Conservation (phyloP, 1,284 basidiomycete species). For the Ganoderma sinense region DNA sequence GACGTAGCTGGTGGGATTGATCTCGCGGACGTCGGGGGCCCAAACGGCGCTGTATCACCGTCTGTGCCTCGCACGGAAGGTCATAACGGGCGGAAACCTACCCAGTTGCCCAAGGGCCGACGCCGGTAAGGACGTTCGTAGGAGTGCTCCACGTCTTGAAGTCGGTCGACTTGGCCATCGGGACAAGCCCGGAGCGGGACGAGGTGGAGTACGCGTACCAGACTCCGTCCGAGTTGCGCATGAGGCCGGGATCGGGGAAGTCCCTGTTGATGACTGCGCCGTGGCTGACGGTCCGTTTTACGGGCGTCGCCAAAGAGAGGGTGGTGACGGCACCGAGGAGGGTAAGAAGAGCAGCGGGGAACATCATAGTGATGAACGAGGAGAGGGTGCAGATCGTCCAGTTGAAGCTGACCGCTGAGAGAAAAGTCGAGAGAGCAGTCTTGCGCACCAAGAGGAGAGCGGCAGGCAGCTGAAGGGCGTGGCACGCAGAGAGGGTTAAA, state of each 20-base stretch:
- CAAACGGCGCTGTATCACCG: neutral
- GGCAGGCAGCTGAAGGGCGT: neutral
- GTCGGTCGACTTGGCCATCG: constrained; percentile 11
- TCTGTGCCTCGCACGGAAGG: neutral
- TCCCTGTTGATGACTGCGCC: constrained; percentile 12
- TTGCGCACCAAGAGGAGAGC: neutral
- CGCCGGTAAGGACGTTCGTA: neutral
- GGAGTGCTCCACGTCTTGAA: constrained; percentile 9
- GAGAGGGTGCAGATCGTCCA: neutral
- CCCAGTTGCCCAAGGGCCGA: neutral
- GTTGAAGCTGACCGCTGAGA: neutral
- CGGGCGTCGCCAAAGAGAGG: neutral
- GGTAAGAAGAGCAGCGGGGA: neutral
- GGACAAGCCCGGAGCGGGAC: constrained; percentile 12
- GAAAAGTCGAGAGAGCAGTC: neutral
- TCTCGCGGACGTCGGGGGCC: constrained; percentile 17
- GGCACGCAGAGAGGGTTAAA: neutral
- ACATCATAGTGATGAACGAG: neutral
- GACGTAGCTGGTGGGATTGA: constrained; percentile 8
- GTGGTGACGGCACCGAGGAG: constrained; percentile 2
- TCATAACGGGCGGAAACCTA: neutral
- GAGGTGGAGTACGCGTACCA: constrained; percentile 20
- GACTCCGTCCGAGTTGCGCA: constrained; percentile 14
- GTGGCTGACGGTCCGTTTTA: constrained; percentile 1
- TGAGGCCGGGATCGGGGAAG: constrained; percentile 15